These are phyloP conservation scores for Lepidium didymum DNA, from an alignment of 345 rosid genomes.

Conservation along the genomic window DNA sequence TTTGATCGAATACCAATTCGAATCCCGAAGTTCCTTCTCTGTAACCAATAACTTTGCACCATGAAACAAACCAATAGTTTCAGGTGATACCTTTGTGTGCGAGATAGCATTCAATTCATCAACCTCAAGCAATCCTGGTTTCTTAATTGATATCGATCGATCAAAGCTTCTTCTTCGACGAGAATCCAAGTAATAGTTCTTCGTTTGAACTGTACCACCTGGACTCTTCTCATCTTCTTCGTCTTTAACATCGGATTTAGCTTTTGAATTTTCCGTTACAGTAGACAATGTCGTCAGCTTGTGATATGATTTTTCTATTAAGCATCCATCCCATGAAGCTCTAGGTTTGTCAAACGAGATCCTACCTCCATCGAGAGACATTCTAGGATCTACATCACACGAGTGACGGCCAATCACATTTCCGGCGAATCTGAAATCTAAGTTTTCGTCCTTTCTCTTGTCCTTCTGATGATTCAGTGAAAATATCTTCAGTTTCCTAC, in stretches of 20 bases:
- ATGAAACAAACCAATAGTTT: conserved; percentile 49
- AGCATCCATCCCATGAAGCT: conserved; percentile 75
- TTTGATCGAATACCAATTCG: conserved; percentile 48
- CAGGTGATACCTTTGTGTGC: conserved; percentile 63
- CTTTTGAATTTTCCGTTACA: conserved; percentile 47
- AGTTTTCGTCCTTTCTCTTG: conserved; percentile 23
- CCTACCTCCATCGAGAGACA: conserved; percentile 52
- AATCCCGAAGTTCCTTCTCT: conserved; percentile 48
- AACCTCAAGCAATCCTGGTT: conserved; percentile 46
- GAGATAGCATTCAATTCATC: conserved; percentile 59
- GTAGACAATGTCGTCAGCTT: conserved; percentile 41
- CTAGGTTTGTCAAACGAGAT: conserved; percentile 66
- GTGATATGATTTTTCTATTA: conserved; percentile 51
- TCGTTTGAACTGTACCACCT: conserved; percentile 79
- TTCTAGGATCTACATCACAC: conserved; percentile 60
- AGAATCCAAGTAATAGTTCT: conserved; percentile 60
- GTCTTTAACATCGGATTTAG: conserved; percentile 25
- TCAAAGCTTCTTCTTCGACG: conserved; percentile 71
- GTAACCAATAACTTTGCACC: conserved; percentile 56
- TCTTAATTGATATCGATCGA: conserved; percentile 46
- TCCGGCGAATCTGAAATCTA: conserved; percentile 28
- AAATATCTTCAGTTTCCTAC: conserved; percentile 53
- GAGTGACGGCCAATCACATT: conserved; percentile 42
- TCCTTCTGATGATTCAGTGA: conserved; percentile 43
- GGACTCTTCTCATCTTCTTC: conserved; percentile 40